Evolutionary conservation across 495 filamentous ascomycete genomes (phyloP).

Genomic region (Chaetomidium leptoderma): DNA sequence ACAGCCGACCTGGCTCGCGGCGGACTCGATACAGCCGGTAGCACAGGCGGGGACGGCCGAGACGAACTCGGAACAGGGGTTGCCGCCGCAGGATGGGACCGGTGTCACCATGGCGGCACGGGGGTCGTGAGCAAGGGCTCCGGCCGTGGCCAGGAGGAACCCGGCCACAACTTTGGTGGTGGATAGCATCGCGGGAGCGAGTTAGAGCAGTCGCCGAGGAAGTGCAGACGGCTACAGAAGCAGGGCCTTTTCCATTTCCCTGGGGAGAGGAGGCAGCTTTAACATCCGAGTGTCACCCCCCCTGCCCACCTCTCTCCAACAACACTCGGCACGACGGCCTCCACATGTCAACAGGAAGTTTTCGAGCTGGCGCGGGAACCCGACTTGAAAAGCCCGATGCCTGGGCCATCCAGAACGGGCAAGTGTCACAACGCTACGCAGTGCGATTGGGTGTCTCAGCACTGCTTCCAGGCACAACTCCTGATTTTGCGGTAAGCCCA

Average conservation of each 20-base stretch:
- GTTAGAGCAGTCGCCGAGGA: neutral
- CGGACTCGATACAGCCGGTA: conserved; percentile 5
- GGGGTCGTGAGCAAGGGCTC: neutral
- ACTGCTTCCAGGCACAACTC: no score
- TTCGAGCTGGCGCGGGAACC: no score
- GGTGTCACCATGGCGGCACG: neutral
- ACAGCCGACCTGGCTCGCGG: conserved; percentile 3
- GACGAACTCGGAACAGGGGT: neutral
- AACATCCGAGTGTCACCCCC: no score
- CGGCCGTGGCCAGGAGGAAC: conserved; percentile 2
- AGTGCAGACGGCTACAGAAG: no score
- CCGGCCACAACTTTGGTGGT: neutral
- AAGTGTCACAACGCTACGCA: neutral
- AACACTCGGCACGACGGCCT: no score
- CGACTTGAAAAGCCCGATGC: no score
- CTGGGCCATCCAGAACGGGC: neutral
- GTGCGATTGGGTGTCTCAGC: neutral
- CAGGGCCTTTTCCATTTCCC: no score
- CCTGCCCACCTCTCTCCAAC: no score
- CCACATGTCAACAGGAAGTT: no score
- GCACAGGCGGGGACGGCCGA: conserved; percentile 7
- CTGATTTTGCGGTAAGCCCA: no score
- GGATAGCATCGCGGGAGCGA: conserved; percentile 2
- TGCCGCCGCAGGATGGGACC: neutral
- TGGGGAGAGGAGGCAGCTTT: no score